Evolutionary conservation across 371 early-diverging fungal species (phyloP).

Genomic region (Syncephalastrum monosporum): DNA sequence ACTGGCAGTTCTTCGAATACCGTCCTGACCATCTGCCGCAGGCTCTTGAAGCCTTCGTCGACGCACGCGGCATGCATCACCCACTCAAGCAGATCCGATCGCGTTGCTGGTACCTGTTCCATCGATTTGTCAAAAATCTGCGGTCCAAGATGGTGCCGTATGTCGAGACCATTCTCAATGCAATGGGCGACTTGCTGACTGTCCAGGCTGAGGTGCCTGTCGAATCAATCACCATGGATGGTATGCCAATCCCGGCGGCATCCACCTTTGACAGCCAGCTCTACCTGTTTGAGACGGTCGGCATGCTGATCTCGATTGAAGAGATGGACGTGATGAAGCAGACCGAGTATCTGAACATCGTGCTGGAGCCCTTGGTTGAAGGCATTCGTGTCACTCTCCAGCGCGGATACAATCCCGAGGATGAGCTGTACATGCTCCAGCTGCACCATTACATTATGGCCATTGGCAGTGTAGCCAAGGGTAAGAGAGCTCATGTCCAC

Average conservation of each 20-base stretch:
- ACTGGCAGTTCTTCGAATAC: slow-evolving; percentile 73
- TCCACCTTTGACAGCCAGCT: slow-evolving; percentile 81
- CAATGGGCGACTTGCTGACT: slow-evolving; percentile 70
- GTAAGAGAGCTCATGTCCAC: slow-evolving; percentile 21
- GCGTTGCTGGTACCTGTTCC: slow-evolving; percentile 88
- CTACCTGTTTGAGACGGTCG: slow-evolving; percentile 91
- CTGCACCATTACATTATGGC: slow-evolving; percentile 86
- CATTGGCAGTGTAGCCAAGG: slow-evolving; percentile 86
- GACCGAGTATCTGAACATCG: slow-evolving; percentile 72
- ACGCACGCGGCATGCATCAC: slow-evolving; percentile 79
- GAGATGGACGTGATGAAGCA: slow-evolving; percentile 68
- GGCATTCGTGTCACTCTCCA: slow-evolving; percentile 62
- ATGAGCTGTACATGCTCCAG: slow-evolving; percentile 69
- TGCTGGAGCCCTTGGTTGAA: slow-evolving; percentile 78
- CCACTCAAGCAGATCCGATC: slow-evolving; percentile 67
- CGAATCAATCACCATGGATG: slow-evolving; percentile 40
- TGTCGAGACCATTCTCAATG: slow-evolving; percentile 66
- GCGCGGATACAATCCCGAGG: slow-evolving; percentile 58
- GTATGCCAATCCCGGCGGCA: slow-evolving; percentile 51
- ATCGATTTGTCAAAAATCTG: slow-evolving; percentile 80
- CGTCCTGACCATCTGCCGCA: slow-evolving; percentile 69
- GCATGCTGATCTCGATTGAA: slow-evolving; percentile 81
- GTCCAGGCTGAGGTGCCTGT: slow-evolving; percentile 68
- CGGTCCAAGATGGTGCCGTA: slow-evolving; percentile 61
- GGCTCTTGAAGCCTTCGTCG: slow-evolving; percentile 76